phyloP scores from a whole-genome alignment of 208 protist species.

The Kentomonas sorsogonicus region DNA sequence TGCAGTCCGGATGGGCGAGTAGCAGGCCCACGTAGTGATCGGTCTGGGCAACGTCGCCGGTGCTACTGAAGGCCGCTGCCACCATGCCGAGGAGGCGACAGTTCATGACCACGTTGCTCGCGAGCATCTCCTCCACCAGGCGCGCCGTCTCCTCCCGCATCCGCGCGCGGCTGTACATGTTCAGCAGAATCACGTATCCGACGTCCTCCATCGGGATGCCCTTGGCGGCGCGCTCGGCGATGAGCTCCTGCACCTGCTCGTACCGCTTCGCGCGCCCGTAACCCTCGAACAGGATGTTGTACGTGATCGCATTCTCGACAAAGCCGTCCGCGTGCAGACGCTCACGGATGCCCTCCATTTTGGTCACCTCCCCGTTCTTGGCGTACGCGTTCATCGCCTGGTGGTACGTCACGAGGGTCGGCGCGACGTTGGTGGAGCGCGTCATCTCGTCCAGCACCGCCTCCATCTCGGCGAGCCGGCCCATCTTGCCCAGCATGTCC shows the following conservation, averaged over 20 bases:
- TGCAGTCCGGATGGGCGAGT: slow-evolving; percentile 68
- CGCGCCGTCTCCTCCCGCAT: slow-evolving; percentile 64
- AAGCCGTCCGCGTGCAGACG: slow-evolving; percentile 62
- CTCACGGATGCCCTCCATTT: slow-evolving; percentile 74
- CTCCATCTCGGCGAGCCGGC: slow-evolving; percentile 83
- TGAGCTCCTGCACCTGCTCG: slow-evolving; percentile 76
- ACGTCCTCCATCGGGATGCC: slow-evolving; percentile 86
- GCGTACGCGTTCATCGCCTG: slow-evolving; percentile 90
- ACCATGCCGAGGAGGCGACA: slow-evolving; percentile 77
- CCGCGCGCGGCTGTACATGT: slow-evolving; percentile 68
- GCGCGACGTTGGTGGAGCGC: slow-evolving; percentile 69
- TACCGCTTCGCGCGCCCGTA: slow-evolving; percentile 85
- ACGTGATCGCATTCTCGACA: slow-evolving; percentile 78
- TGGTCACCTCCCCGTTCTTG: slow-evolving; percentile 82
- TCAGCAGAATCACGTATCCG: slow-evolving; percentile 79
- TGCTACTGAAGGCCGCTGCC: slow-evolving; percentile 57
- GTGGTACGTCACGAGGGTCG: slow-evolving; percentile 88
- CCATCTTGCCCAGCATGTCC: slow-evolving; percentile 91
- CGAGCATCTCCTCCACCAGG: slow-evolving; percentile 75
- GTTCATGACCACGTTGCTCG: slow-evolving; percentile 49
- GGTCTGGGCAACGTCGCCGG: slow-evolving; percentile 67
- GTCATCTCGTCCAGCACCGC: slow-evolving; percentile 83
- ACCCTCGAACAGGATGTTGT: slow-evolving; percentile 88
- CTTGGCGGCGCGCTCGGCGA: slow-evolving; percentile 63
- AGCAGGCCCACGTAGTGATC: slow-evolving; percentile 74